phyloP scores from a whole-genome alignment of 352 stramenopile species.

The Globisporangium spiculum region DNA sequence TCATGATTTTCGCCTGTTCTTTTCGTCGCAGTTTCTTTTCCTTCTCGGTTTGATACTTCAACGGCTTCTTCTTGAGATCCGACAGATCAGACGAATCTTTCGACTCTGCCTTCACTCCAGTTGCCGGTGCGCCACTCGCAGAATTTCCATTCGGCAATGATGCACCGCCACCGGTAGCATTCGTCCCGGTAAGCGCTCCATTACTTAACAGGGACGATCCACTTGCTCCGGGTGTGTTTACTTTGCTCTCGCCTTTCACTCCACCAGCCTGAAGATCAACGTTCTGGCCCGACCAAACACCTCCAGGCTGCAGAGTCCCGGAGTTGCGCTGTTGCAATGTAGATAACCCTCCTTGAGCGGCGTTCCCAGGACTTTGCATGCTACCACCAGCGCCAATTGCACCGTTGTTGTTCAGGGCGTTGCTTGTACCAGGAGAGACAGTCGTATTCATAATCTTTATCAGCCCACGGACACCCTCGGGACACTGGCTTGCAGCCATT shows the following conservation, averaged over 20 bases:
- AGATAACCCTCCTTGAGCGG: constrained; percentile 6
- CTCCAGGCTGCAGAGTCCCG: constrained; percentile 13
- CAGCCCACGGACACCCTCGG: constrained; percentile 70
- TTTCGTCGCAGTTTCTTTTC: constrained; percentile 85
- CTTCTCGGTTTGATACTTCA: constrained; percentile 81
- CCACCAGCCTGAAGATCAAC: constrained; percentile 8
- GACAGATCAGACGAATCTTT: constrained; percentile 4
- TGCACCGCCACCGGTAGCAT: not conserved
- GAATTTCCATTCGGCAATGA: constrained; percentile 7
- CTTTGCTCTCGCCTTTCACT: constrained; percentile 19
- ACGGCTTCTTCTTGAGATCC: constrained; percentile 71
- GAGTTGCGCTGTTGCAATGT: constrained; percentile 18
- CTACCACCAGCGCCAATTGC: constrained; percentile 5
- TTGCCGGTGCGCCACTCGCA: not conserved
- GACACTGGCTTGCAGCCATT: constrained; percentile 58
- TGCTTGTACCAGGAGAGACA: constrained; percentile 16
- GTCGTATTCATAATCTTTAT: constrained; percentile 91
- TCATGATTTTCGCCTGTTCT: constrained; percentile 78
- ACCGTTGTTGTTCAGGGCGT: constrained; percentile 29
- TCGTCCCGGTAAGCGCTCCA: constrained; percentile 4
- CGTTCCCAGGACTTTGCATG: not conserved
- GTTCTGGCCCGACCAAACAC: constrained; percentile 5
- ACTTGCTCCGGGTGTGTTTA: not conserved
- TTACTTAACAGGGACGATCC: constrained; percentile 1
- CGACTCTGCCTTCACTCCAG: constrained; percentile 15